Percentiles rank a stretch among this genome's conserved stretches.
Conservation (phyloP, 345 rosid species). For the Sonneratia alba region DNA sequence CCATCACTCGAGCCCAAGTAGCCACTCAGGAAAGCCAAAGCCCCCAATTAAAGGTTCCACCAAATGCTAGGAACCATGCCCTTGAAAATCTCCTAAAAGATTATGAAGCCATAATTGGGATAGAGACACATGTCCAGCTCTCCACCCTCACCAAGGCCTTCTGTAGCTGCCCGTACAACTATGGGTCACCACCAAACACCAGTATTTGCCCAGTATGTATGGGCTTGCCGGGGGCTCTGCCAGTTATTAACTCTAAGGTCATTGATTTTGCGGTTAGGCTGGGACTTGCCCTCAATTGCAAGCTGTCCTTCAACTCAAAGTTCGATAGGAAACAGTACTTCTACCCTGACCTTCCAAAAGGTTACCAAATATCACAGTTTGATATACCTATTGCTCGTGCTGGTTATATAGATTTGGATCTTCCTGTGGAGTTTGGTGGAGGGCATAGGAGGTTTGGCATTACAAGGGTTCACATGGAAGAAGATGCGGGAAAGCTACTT, state of each 20-base stretch:
- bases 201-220: constrained; percentile 79
- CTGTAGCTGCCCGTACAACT: constrained; percentile 76
- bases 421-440: constrained; percentile 86
- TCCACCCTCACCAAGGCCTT: constrained; percentile 84
- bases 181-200: constrained; percentile 67
- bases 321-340: constrained; percentile 96
- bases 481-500: constrained; percentile 90
- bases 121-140: constrained; percentile 95
- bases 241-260: constrained; percentile 75
- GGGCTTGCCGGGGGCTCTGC: constrained; percentile 97
- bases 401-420: constrained; percentile 75
- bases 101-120: constrained; percentile 81
- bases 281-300: constrained; percentile 84
- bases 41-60: constrained; percentile 33
- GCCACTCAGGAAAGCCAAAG: constrained; percentile 46
- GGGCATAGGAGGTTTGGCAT: constrained; percentile 82
- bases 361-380: constrained; percentile 92
- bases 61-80: constrained; percentile 31
- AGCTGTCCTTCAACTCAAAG: constrained; percentile 65
- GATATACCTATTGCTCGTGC: constrained; percentile 79
- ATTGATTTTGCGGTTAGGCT: constrained; percentile 74
- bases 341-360: constrained; percentile 96
- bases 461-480: constrained; percentile 97
- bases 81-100: constrained; percentile 44
- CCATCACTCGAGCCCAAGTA: constrained; percentile 28